A percentile compares a stretch with the other conserved stretches of the same genome.
Conservation (phyloP, 208 protist genomes). For the Leishmania arabica region DNA sequence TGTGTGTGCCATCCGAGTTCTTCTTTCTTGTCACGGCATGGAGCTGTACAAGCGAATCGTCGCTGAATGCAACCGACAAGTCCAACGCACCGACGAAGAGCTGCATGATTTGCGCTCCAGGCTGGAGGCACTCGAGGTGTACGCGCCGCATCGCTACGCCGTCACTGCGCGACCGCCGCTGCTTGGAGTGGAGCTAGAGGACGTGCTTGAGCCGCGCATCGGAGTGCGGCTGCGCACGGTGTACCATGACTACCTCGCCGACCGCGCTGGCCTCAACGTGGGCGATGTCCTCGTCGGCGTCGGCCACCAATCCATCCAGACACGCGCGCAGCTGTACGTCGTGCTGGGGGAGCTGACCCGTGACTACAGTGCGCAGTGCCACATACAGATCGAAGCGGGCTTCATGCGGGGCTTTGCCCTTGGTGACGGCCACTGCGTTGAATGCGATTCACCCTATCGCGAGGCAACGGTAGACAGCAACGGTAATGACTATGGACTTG, state of each 20-base stretch:
- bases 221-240: constrained; percentile 56
- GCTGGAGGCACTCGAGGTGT: constrained; percentile 30
- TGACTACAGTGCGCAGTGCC: constrained; percentile 50
- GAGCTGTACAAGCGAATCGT: not conserved
- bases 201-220: constrained; percentile 19
- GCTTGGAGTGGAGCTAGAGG: constrained; percentile 62
- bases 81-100: constrained; percentile 6
- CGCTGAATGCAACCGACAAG: not conserved
- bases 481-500: not conserved
- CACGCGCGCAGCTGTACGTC: constrained; percentile 61
- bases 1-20: not conserved
- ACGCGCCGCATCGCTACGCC: constrained; percentile 45
- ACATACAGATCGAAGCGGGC: constrained; percentile 35
- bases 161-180: constrained; percentile 53
- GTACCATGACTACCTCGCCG: constrained; percentile 47
- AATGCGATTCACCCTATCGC: not conserved
- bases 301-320: constrained; percentile 36
- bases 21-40: not conserved
- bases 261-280: constrained; percentile 44
- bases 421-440: not conserved
- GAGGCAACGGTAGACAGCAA: not conserved
- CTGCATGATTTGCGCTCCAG: constrained; percentile 35
- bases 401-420: constrained; percentile 22
- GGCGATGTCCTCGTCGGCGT: constrained; percentile 60
- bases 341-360: constrained; percentile 44